phyloP scores from a whole-genome alignment of 1,284 basidiomycete genomes.

The Sporisorium sorghi region DNA sequence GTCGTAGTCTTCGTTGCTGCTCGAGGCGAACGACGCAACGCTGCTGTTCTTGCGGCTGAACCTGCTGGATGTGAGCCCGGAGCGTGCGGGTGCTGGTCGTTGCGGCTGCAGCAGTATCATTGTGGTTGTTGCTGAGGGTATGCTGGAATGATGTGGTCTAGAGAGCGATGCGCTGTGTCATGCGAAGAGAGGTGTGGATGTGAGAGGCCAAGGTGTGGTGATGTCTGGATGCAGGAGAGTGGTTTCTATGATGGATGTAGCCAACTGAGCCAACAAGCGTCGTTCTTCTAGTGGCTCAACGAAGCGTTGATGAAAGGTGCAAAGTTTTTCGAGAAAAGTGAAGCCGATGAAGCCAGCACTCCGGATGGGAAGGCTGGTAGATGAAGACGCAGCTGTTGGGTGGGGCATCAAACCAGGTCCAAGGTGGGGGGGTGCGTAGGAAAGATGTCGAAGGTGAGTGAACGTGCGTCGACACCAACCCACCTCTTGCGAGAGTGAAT shows the following conservation, averaged over 20 bases:
- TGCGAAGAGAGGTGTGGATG: too few relatives aligned
- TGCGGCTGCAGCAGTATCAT: constrained; percentile 27
- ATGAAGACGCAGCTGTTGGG: background rate
- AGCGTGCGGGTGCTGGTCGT: background rate
- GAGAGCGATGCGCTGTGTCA: background rate
- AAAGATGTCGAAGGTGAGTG: background rate
- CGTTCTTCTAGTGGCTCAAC: background rate
- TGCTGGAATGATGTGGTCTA: background rate
- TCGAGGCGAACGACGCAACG: constrained; percentile 38
- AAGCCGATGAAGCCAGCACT: background rate
- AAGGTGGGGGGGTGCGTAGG: too few relatives aligned
- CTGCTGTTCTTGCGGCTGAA: constrained; percentile 37
- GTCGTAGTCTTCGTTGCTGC: constrained; percentile 28
- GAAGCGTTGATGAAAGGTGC: background rate
- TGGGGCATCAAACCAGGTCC: background rate
- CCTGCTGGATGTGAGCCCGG: constrained; percentile 1
- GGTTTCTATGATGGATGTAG: too few relatives aligned
- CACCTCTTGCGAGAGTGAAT: background rate
- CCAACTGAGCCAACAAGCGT: too few relatives aligned
- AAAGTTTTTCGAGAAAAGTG: background rate
- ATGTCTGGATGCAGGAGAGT: background rate
- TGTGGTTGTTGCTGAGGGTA: background rate
- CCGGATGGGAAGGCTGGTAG: background rate
- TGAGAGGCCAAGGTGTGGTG: background rate
- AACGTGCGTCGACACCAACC: background rate